Percentiles rank a stretch among this genome's conserved stretches.
Evolutionary conservation across 805 yeast species (phyloP).

Genomic region (Ogataea angusta): DNA sequence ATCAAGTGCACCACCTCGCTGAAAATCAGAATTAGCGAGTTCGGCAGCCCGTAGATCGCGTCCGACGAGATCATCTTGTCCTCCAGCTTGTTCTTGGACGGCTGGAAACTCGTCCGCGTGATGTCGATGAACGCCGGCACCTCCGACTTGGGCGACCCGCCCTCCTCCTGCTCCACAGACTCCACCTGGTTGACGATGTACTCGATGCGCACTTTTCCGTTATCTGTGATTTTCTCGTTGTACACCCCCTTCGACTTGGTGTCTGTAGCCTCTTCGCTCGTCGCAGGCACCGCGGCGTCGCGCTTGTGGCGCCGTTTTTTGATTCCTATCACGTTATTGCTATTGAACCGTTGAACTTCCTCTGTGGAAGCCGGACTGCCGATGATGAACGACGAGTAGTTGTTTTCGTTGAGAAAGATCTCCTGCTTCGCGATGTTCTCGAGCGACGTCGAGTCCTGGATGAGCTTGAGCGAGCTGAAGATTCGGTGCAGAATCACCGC

Average conservation of each 20-base stretch:
- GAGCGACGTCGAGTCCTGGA: conserved; percentile 72
- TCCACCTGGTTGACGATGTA: conserved; percentile 35
- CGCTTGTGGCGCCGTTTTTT: conserved; percentile 15
- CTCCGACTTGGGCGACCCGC: conserved; percentile 12
- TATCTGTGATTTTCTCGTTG: conserved; percentile 41
- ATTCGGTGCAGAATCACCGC: conserved; percentile 77
- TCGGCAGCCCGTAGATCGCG: conserved; percentile 81
- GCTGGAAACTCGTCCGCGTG: conserved; percentile 39
- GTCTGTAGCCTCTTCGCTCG: neutral
- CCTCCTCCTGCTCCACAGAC: conserved; percentile 10
- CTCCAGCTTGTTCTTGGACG: conserved; percentile 41
- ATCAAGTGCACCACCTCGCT: conserved; percentile 68
- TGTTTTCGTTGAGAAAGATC: conserved; percentile 34
- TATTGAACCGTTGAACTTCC: conserved; percentile 24
- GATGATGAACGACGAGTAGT: conserved; percentile 33
- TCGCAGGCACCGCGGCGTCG: neutral
- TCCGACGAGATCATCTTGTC: conserved; percentile 68
- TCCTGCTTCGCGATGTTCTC: conserved; percentile 34
- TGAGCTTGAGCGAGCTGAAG: conserved; percentile 66
- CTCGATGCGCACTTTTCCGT: conserved; percentile 48
- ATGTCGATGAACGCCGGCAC: conserved; percentile 42
- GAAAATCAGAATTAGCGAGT: conserved; percentile 69
- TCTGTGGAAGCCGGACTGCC: conserved; percentile 28
- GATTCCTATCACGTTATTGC: conserved; percentile 24
- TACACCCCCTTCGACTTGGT: conserved; percentile 32